Percentiles rank a stretch among this genome's conserved stretches.
These are phyloP conservation scores for Tetracladium setigerum DNA, from an alignment of 495 filamentous ascomycete genomes.

Conservation along the genomic window DNA sequence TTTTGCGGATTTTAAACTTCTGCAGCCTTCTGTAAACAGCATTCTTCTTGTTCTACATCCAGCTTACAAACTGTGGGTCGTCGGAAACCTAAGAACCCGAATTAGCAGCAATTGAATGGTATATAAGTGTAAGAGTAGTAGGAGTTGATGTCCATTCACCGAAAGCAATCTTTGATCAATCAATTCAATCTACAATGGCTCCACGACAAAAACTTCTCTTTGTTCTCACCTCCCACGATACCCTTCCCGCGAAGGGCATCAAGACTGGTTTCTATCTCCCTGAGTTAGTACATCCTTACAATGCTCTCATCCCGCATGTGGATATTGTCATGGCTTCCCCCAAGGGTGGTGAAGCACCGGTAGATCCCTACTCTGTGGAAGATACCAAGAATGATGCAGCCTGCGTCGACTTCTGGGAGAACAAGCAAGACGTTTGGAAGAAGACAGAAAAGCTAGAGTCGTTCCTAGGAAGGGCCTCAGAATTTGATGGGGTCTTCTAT, in stretches of 20 bases:
- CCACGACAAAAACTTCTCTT: constrained; percentile 55
- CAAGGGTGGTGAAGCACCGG: constrained; percentile 56
- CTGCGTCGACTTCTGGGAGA: constrained; percentile 42
- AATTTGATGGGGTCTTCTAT: constrained; percentile 65
- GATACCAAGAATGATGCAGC: constrained; percentile 46
- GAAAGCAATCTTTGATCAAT: too few relatives aligned
- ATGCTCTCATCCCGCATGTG: constrained; percentile 46
- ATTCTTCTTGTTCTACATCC: too few relatives aligned
- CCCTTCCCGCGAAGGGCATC: constrained; percentile 41
- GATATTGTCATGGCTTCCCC: constrained; percentile 59
- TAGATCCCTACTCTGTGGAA: constrained; percentile 59
- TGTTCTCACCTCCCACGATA: constrained; percentile 55
- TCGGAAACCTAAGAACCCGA: too few relatives aligned
- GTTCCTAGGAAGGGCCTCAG: constrained; percentile 41
- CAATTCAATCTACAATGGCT: too few relatives aligned
- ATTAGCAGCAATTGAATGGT: too few relatives aligned
- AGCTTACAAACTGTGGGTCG: too few relatives aligned
- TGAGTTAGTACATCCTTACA: constrained; percentile 64
- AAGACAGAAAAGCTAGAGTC: constrained; percentile 46
- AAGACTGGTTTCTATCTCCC: constrained; percentile 65
- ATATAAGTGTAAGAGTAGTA: too few relatives aligned
- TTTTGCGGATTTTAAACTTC: too few relatives aligned
- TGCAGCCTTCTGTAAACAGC: too few relatives aligned
- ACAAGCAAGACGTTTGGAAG: constrained; percentile 52
- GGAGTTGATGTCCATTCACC: too few relatives aligned